Conservation (phyloP, 768 basidiomycete species). For the Hysterangium stoloniferum region DNA sequence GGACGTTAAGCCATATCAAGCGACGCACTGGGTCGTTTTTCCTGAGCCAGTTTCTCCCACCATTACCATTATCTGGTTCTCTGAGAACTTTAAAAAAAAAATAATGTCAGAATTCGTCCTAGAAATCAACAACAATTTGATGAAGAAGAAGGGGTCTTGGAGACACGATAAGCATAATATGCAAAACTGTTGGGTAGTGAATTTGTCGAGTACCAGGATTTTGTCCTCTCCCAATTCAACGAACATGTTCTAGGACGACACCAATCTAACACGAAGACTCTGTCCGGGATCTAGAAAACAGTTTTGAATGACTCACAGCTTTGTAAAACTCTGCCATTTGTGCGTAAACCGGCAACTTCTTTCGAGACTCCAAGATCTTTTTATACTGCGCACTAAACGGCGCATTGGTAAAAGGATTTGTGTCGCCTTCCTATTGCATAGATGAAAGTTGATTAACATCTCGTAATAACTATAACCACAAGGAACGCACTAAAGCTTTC, state of each 20-base stretch:
- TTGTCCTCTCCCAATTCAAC: constrained; percentile 4
- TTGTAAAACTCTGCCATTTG: constrained; percentile 92
- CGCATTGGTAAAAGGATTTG: constrained; percentile 83
- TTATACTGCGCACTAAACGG: constrained; percentile 74
- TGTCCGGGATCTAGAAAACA: background rate
- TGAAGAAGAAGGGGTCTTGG: too few relatives aligned
- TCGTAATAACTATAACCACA: background rate
- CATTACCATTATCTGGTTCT: constrained; percentile 84
- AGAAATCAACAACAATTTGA: background rate
- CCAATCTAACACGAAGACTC: constrained; percentile 5
- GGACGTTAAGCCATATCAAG: background rate
- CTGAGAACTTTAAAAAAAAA: constrained; percentile 44
- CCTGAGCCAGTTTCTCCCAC: constrained; percentile 94
- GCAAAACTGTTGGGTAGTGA: too few relatives aligned
- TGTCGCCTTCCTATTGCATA: constrained; percentile 52
- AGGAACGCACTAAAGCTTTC: constrained; percentile 54
- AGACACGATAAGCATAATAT: too few relatives aligned
- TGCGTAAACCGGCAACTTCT: constrained; percentile 82
- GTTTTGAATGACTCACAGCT: constrained; percentile 50
- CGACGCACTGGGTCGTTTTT: constrained; percentile 85
- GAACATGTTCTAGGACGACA: background rate
- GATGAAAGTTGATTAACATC: background rate
- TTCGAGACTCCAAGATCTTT: constrained; percentile 78
- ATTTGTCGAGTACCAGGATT: too few relatives aligned
- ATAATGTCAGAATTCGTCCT: background rate